Evolutionary conservation across 1,284 basidiomycete species (phyloP).

Genomic region (Caloboletus firmus): DNA sequence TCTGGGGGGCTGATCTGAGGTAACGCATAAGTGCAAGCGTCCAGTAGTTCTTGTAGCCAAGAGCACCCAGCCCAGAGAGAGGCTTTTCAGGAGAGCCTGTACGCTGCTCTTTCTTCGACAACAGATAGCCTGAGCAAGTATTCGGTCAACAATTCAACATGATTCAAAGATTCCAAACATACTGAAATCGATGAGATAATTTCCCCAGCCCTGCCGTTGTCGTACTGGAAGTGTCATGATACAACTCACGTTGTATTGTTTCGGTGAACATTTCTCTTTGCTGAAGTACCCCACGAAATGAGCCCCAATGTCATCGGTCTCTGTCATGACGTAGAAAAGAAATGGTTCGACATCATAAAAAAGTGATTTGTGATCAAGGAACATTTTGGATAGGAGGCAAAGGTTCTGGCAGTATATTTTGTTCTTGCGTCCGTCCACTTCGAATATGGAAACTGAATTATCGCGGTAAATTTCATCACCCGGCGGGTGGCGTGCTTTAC

Average conservation of each 20-base stretch:
- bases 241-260: slow-evolving; percentile 97
- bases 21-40: slow-evolving; percentile 87
- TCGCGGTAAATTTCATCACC: slow-evolving; percentile 99
- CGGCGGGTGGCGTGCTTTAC: slow-evolving; percentile 92
- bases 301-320: slow-evolving; percentile 85
- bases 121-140: slow-evolving; percentile 73
- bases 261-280: slow-evolving; percentile 96
- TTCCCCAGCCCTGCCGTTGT: slow-evolving; percentile 94
- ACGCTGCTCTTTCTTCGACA: slow-evolving; percentile 92
- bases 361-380: slow-evolving; percentile 98
- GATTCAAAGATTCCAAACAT: slow-evolving; percentile 40
- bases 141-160: slow-evolving; percentile 1
- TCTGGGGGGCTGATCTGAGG: slow-evolving; percentile 60
- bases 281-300: slow-evolving; percentile 98
- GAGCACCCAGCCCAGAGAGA: slow-evolving; percentile 83
- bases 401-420: slow-evolving; percentile 99
- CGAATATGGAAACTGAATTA: slow-evolving; percentile 87
- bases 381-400: slow-evolving; percentile 99
- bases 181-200: slow-evolving; percentile 96
- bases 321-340: slow-evolving; percentile 97
- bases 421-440: slow-evolving; percentile 97
- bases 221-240: slow-evolving; percentile 98
- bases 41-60: slow-evolving; percentile 97
- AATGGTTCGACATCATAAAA: slow-evolving; percentile 99
- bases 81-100: slow-evolving; percentile 92